Evolutionary conservation across 1,139 yeast species (phyloP).

Genomic region (Meyerozyma athensensis): DNA sequence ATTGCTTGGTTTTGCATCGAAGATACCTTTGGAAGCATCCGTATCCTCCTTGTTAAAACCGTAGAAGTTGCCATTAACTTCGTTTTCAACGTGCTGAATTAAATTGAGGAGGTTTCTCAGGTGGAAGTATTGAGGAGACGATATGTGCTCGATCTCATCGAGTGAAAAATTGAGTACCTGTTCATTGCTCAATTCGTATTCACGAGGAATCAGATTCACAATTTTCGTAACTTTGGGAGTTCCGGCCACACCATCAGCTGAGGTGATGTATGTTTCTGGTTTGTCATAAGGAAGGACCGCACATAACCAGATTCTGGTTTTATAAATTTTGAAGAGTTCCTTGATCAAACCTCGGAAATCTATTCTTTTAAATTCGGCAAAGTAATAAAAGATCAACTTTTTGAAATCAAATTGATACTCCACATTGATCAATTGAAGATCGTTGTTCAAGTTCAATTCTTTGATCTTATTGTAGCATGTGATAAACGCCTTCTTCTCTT

Average conservation of each 20-base stretch:
- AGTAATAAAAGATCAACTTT: conserved; percentile 86
- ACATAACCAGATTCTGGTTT: conserved; percentile 96
- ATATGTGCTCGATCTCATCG: conserved; percentile 31
- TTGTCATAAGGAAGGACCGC: conserved; percentile 55
- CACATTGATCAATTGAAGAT: conserved; percentile 52
- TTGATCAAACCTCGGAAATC: conserved; percentile 91
- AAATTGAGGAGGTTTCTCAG: conserved; percentile 37
- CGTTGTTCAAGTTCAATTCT: conserved; percentile 28
- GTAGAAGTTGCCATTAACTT: conserved; percentile 37
- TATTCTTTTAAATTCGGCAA: conserved; percentile 70
- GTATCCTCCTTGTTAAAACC: conserved; percentile 30
- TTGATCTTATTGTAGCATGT: conserved; percentile 43
- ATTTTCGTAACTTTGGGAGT: conserved; percentile 1
- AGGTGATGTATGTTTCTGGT: conserved; percentile 26
- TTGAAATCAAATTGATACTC: conserved; percentile 96
- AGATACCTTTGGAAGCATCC: conserved; percentile 6
- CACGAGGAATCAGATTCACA: conserved; percentile 27
- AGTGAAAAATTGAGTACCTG: conserved; percentile 39
- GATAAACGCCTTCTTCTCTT: conserved; percentile 44
- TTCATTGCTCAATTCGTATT: conserved; percentile 39
- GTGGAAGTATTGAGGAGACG: conserved; percentile 40
- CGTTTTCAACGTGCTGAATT: conserved; percentile 28
- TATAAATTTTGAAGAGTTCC: conserved; percentile 87
- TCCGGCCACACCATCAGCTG: conserved; percentile 3
- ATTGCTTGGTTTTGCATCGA: not conserved